These are phyloP conservation scores for Lentinula edodes DNA, from an alignment of 768 basidiomycete genomes.

Conservation along the genomic window DNA sequence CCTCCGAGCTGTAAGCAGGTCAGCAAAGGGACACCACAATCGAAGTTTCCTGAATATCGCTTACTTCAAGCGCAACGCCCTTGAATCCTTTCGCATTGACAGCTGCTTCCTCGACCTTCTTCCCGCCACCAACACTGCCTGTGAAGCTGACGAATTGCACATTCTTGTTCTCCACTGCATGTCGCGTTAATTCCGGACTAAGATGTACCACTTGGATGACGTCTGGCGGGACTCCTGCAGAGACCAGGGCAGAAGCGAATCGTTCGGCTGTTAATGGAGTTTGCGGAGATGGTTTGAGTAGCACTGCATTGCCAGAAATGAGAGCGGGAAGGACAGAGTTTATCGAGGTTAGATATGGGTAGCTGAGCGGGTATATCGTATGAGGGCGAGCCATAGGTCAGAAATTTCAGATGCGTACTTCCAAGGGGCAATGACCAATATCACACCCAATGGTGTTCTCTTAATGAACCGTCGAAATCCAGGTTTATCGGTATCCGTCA, in stretches of 20 bases:
- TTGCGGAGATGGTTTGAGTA: conserved; percentile 96
- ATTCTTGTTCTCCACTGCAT: conserved; percentile 55
- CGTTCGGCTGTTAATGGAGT: conserved; percentile 87
- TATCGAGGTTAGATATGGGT: conserved; percentile 83
- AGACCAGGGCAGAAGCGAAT: conserved; percentile 59
- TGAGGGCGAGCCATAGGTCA: background rate
- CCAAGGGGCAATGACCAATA: conserved; percentile 89
- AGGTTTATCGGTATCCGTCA: conserved; percentile 74
- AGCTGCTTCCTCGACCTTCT: conserved; percentile 67
- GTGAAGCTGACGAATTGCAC: conserved; percentile 90
- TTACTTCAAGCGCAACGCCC: conserved; percentile 79
- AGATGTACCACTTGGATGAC: conserved; percentile 76
- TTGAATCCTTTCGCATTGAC: conserved; percentile 68
- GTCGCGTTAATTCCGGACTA: conserved; percentile 51
- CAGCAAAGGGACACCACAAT: background rate
- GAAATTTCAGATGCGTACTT: conserved; percentile 50
- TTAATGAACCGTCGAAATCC: conserved; percentile 83
- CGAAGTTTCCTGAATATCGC: background rate
- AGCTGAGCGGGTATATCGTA: conserved; percentile 38
- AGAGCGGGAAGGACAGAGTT: conserved; percentile 92
- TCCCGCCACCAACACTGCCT: conserved; percentile 74
- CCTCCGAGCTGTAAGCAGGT: conserved; percentile 68
- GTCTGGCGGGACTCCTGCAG: conserved; percentile 73
- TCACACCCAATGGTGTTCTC: conserved; percentile 79
- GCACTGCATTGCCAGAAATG: conserved; percentile 83